Conservation (phyloP, 1,284 basidiomycete genomes). For the Stereum hirsutum region DNA sequence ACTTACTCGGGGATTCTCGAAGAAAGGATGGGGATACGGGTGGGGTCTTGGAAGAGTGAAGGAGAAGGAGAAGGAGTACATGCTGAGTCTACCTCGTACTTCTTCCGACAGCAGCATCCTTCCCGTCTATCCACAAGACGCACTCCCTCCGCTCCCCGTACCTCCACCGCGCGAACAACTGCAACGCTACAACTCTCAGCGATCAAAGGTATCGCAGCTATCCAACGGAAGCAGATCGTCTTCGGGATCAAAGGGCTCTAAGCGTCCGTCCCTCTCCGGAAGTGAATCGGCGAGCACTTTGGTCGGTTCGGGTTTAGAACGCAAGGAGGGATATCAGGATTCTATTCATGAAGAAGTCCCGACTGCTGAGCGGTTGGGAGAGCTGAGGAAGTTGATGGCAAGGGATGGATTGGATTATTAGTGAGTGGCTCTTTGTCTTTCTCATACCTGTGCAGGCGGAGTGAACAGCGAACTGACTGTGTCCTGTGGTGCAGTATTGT, state of each 20-base stretch:
- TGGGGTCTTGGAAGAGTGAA: slow-evolving; percentile 53
- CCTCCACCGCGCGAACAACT: slow-evolving; percentile 27
- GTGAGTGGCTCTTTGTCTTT: slow-evolving; percentile 39
- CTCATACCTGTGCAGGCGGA: slow-evolving; percentile 3
- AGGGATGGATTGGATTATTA: slow-evolving; percentile 80
- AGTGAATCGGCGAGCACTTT: slow-evolving; percentile 63
- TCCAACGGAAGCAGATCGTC: slow-evolving; percentile 9
- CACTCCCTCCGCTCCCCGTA: slow-evolving; percentile 25
- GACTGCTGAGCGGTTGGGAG: slow-evolving; percentile 52
- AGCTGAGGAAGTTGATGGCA: slow-evolving; percentile 60
- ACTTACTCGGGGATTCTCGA: slow-evolving; percentile 24
- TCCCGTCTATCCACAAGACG: slow-evolving; percentile 19
- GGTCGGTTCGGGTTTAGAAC: slow-evolving; percentile 57
- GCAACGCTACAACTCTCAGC: slow-evolving; percentile 28
- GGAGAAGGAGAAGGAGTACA: slow-evolving; percentile 34
- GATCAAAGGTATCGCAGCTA: slow-evolving; percentile 16
- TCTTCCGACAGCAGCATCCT: slow-evolving; percentile 27
- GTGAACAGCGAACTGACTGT: background rate
- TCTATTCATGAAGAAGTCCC: slow-evolving; percentile 43
- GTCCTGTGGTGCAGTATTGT: slow-evolving; percentile 38
- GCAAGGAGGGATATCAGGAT: slow-evolving; percentile 58
- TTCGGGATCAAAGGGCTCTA: slow-evolving; percentile 2
- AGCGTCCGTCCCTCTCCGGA: slow-evolving; percentile 16
- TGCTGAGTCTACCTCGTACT: slow-evolving; percentile 12
- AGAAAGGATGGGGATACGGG: slow-evolving; percentile 47